phyloP scores from a whole-genome alignment of 768 basidiomycete genomes.

The Trametes cingulata region DNA sequence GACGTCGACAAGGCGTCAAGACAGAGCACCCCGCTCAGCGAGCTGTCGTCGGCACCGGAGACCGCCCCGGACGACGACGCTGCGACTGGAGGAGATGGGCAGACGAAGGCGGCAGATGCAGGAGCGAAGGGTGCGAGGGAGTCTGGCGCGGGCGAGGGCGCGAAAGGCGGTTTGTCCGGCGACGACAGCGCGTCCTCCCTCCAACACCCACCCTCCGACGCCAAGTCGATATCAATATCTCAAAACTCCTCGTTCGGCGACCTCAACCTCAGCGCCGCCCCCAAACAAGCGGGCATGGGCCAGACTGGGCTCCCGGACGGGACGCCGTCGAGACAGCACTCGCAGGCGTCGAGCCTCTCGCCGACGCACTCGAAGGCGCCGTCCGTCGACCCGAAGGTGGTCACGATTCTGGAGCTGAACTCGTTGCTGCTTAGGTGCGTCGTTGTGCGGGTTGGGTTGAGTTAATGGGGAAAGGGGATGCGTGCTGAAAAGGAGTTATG shows the following conservation, averaged over 20 bases:
- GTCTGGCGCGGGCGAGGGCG: background rate
- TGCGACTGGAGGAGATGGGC: conserved; percentile 36
- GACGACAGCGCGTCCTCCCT: background rate
- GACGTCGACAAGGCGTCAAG: conserved; percentile 45
- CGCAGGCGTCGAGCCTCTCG: conserved; percentile 12
- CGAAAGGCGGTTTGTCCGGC: conserved; percentile 4
- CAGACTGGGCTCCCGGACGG: conserved; percentile 2
- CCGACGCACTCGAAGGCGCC: conserved; percentile 16
- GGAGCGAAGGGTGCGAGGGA: background rate
- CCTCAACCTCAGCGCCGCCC: background rate
- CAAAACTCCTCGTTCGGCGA: background rate
- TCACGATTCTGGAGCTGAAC: conserved; percentile 66
- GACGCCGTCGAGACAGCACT: conserved; percentile 5
- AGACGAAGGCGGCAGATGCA: conserved; percentile 30
- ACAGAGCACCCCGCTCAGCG: conserved; percentile 73
- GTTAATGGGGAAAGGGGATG: no score
- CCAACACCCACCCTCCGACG: background rate
- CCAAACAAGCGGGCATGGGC: background rate
- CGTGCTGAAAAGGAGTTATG: background rate
- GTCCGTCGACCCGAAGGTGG: conserved; percentile 50
- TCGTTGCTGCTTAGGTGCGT: conserved; percentile 67
- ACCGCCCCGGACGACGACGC: conserved; percentile 43
- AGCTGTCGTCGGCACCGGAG: conserved; percentile 69
- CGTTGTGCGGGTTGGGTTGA: background rate
- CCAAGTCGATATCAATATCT: background rate